phyloP scores from a whole-genome alignment of 176 grass and related monocot genomes.

The Rhipidocladum racemiflorum region DNA sequence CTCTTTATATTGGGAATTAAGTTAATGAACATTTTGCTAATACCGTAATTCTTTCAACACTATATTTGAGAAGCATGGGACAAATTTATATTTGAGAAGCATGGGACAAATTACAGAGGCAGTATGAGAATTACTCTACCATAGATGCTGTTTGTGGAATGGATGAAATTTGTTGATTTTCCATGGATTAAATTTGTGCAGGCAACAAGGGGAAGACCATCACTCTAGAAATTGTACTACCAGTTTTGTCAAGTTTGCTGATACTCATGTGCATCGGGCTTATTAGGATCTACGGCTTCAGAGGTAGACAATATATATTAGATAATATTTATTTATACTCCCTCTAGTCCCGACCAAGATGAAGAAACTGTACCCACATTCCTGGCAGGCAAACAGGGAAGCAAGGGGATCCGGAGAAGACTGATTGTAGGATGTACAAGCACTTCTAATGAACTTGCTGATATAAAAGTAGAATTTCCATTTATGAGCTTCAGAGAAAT shows the following conservation, averaged over 20 bases:
- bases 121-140: neutral
- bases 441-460: neutral
- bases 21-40: too few relatives aligned
- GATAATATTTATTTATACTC: neutral
- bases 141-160: neutral
- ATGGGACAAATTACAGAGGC: neutral
- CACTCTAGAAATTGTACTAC: conserved; percentile 3
- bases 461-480: neutral
- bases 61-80: too few relatives aligned
- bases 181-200: conserved; percentile 16
- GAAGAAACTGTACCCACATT: too few relatives aligned
- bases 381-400: conserved; percentile 13
- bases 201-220: neutral
- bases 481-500: conserved; percentile 31
- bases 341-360: too few relatives aligned
- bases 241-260: conserved; percentile 11
- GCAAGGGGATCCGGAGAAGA: neutral
- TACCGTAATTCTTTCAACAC: too few relatives aligned
- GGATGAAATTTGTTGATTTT: conserved; percentile 3
- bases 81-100: conserved; percentile 18
- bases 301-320: conserved; percentile 26
- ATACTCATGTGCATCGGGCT: conserved; percentile 10
- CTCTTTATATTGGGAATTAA: too few relatives aligned
- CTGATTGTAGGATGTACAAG: neutral
- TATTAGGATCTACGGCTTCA: conserved; percentile 18